Percentiles rank a stretch among this genome's conserved stretches.
These are phyloP conservation scores for Penstemon newberryi DNA, from an alignment of 257 asterid genomes.

Conservation along the genomic window DNA sequence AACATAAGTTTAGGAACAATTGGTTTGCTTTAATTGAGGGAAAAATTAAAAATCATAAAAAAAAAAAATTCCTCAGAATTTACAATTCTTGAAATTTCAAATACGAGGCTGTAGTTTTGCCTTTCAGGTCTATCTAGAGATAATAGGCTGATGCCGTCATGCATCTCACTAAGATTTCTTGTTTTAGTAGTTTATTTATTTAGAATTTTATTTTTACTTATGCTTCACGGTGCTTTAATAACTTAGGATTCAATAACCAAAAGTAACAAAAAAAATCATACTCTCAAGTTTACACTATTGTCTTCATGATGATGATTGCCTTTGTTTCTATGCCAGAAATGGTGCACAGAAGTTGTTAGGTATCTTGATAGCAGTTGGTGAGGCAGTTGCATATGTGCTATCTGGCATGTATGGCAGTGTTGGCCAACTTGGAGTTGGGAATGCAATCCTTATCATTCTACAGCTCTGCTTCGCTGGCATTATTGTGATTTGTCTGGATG, in stretches of 20 bases:
- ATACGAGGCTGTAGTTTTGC: not conserved
- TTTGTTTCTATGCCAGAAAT: slow-evolving; percentile 24
- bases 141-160: not conserved
- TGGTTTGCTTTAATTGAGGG: too few relatives aligned
- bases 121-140: not conserved
- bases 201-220: not conserved
- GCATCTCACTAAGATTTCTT: not conserved
- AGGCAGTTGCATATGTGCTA: slow-evolving; percentile 43
- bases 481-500: slow-evolving; percentile 41
- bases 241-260: not conserved
- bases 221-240: not conserved
- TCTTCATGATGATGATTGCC: not conserved
- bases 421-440: slow-evolving; percentile 41
- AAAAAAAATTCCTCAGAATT: not conserved
- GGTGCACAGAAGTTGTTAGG: slow-evolving; percentile 43
- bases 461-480: slow-evolving; percentile 42
- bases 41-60: not conserved
- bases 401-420: slow-evolving; percentile 45
- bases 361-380: slow-evolving; percentile 43
- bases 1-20: not conserved
- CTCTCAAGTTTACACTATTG: not conserved
- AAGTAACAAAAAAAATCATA: too few relatives aligned
- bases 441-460: slow-evolving; percentile 39
- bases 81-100: not conserved
- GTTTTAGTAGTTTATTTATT: not conserved